Evolutionary conservation across 148 eudicot genomes (phyloP).

Genomic region (Cornus florida): DNA sequence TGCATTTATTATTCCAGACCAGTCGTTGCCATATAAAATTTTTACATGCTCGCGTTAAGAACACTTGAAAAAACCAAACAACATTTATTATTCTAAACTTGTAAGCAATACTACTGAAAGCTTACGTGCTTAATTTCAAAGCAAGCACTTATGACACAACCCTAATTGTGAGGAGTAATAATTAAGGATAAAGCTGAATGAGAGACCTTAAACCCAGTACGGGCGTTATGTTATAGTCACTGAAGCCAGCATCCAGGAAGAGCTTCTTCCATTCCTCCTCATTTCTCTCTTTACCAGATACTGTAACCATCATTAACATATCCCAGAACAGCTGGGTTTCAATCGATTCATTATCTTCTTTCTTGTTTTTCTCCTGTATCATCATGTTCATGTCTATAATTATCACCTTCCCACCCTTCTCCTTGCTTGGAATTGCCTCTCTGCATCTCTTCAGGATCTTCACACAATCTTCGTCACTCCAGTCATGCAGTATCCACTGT

Average conservation of each 20-base stretch:
- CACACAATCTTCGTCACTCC: not conserved
- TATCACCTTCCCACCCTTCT: not conserved
- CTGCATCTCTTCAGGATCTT: not conserved
- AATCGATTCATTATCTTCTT: not conserved
- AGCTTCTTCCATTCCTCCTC: constrained; percentile 24
- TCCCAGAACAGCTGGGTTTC: not conserved
- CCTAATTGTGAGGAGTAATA: no score
- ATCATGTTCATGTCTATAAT: not conserved
- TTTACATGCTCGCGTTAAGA: no score
- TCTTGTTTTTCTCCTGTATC: not conserved
- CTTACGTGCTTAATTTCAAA: no score
- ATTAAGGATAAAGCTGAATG: not conserved
- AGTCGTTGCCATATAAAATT: no score
- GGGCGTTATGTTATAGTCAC: constrained; percentile 6
- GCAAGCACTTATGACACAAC: no score
- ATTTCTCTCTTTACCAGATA: constrained; percentile 16
- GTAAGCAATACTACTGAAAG: no score
- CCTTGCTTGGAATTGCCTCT: not conserved
- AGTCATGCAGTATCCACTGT: not conserved
- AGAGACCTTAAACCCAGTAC: constrained; percentile 12
- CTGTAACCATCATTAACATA: constrained; percentile 3
- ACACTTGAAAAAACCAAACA: no score
- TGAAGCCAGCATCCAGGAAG: constrained; percentile 18
- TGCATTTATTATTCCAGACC: no score
- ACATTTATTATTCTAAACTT: no score